Base-by-base conservation (phyloP, 2,329 filamentous ascomycete genomes). In the Aspergillus luchuensis region DNA sequence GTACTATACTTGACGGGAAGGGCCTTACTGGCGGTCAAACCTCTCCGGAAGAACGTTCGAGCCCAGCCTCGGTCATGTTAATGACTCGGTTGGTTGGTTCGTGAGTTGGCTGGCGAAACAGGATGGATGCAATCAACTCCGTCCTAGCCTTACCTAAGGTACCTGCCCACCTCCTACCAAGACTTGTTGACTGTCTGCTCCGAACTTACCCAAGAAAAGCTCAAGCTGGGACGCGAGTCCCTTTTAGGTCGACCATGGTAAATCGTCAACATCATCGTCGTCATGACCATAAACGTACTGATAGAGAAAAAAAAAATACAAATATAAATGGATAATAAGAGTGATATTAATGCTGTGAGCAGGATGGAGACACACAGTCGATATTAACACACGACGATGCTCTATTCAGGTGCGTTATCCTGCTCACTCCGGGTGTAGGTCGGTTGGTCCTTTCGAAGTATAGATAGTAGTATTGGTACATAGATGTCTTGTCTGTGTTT, bases 41-140 rank as follows among this genome's bases (percentile, higher is more conserved):
- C 60, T 54, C 58, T 45, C 56, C 58, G 39, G 56, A 65, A 63
- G 62, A 66, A 63, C 59, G 61, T 67, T 66, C 64, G 65, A 67
- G 64, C 64, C 65, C 63, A 60, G 36, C 36, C 48, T 61, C 38
- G 48, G 56, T 61, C 39, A 59, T 43, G 56, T 52, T 36, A 49
- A 65, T 54, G 56, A 61, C 61, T 63, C 56, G 54, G 50, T 57
- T 45, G 60, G 43, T 50, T 48, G 52, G 45, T 59, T 54, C 36
- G 45, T 58, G 45, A 39, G 50, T 43, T 51, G 39, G 43, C 39
- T 54, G 56, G 61, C 55, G 52, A 50, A 53, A 61, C 19, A 57
- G 41, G 39, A 61, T 52, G 50, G 17, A 15, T 28, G n/a, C 47
- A 33, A 45, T 56, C 53, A 36, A 47, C 33, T 23, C 39, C 28